Base-by-base conservation (phyloP, 768 basidiomycete species). In the Amanita pseudoporphyria region DNA sequence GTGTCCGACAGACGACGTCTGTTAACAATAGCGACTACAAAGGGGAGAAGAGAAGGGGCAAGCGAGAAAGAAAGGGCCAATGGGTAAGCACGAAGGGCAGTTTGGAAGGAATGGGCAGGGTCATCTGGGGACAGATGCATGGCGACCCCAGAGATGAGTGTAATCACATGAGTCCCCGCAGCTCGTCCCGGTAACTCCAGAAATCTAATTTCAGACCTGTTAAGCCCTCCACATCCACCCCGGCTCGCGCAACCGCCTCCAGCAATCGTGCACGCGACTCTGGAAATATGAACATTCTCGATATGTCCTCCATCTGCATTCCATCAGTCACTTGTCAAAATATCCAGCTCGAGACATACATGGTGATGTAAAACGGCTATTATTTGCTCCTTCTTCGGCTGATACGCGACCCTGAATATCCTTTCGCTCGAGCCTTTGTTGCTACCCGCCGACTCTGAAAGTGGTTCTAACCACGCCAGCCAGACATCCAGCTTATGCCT, bases 401-500 rank as follows among this genome's bases (percentile, higher is more conserved):
- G n/a, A 7, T n/a, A 18, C 9, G 45, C 33, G 7, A 45, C 32
- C 16, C 13, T 24, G 19, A 33, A 10, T 13, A 28, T 45, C 30
- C 6, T 7, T 30, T 35, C 45, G 19, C 16, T 21, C 10, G 19
- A 31, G n/a, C 45, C 16, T 33, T n/a, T 13, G 12, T 70, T 72
- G 14, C 65, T 65, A 47, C 69, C 69, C 42, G 30, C 18, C 64
- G 26, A 28, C 26, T 28, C 26, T 7, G 58, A 13, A 57, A 54
- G 52, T 58, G 66, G 52, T 68, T 59, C 35, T 71, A 91, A 71
- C 88, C 89, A 91, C 32, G 67, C 58, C 50, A 67, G 71, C 88
- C 89, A 91, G 9, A 87, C 60, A 48, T 90, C 88, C 13, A 91
- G 69, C 60, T 79, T 87, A 51, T 75, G 73, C 6, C 89, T 87